Conservation (phyloP, 2,329 filamentous ascomycete species). For the Cladosporium cucumerinum region DNA sequence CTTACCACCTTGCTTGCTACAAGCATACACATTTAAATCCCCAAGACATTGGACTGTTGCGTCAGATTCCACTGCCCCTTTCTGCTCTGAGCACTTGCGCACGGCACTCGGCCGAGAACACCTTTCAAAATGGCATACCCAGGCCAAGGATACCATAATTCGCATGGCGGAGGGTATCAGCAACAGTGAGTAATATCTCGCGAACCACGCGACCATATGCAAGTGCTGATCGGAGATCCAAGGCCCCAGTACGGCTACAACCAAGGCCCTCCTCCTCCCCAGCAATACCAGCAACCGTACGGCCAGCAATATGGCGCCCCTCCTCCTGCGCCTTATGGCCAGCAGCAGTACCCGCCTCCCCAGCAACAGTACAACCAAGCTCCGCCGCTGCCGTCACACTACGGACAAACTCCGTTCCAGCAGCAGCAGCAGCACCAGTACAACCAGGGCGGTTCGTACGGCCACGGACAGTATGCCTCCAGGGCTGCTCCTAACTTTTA, state of each 20-base stretch:
- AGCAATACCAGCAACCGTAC: constrained; percentile 25
- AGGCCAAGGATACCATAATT: constrained; percentile 34
- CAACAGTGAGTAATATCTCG: constrained; percentile 22
- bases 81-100: not conserved
- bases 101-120: constrained; percentile 4
- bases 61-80: constrained; percentile 4
- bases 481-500: constrained; percentile 49
- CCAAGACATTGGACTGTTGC: constrained; percentile 5
- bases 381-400: constrained; percentile 40
- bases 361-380: constrained; percentile 35
- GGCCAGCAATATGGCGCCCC: constrained; percentile 25
- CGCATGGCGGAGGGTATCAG: constrained; percentile 23
- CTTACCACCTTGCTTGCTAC: not conserved
- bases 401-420: constrained; percentile 38
- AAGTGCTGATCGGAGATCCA: not conserved
- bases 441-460: constrained; percentile 7
- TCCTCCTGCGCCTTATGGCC: constrained; percentile 36
- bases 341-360: constrained; percentile 40
- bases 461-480: constrained; percentile 52
- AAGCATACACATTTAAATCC: not conserved
- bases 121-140: constrained; percentile 20
- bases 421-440: constrained; percentile 19
- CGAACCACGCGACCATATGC: not conserved
- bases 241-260: constrained; percentile 23
- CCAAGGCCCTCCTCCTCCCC: constrained; percentile 21